These are phyloP conservation scores for Saksenaea oblongispora DNA, from an alignment of 371 early-diverging fungal species.

Conservation along the genomic window DNA sequence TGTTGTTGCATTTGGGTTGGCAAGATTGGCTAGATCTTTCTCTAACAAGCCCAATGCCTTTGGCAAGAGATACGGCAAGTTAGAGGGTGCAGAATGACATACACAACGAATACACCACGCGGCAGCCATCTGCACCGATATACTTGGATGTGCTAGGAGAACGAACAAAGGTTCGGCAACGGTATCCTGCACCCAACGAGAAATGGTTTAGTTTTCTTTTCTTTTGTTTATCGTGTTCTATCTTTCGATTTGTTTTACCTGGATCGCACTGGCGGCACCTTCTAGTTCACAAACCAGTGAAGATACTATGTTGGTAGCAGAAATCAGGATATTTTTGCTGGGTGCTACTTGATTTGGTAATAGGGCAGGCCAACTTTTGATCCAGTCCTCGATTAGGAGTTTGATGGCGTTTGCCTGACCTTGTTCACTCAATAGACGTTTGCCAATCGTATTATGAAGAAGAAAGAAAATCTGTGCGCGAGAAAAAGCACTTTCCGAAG, in stretches of 20 bases:
- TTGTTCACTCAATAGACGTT: slow-evolving; percentile 72
- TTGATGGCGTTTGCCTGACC: slow-evolving; percentile 77
- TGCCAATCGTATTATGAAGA: slow-evolving; percentile 76
- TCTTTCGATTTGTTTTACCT: slow-evolving; percentile 41
- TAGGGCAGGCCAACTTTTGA: slow-evolving; percentile 71
- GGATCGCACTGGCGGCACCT: slow-evolving; percentile 70
- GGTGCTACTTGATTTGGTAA: slow-evolving; percentile 65
- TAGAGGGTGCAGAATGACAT: slow-evolving; percentile 66
- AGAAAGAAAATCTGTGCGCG: slow-evolving; percentile 72
- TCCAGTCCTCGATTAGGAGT: slow-evolving; percentile 64
- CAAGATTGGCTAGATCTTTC: slow-evolving; percentile 54
- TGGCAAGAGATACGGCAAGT: slow-evolving; percentile 63
- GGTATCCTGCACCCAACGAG: slow-evolving; percentile 44
- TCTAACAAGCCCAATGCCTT: slow-evolving; percentile 61
- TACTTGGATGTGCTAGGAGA: slow-evolving; percentile 69
- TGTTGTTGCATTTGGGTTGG: slow-evolving; percentile 41
- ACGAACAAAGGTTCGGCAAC: slow-evolving; percentile 65
- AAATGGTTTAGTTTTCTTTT: not conserved
- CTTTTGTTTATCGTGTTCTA: not conserved
- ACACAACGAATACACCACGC: slow-evolving; percentile 75
- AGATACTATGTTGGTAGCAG: slow-evolving; percentile 74
- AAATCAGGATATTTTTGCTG: slow-evolving; percentile 60
- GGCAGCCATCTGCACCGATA: slow-evolving; percentile 75
- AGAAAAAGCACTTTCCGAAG: slow-evolving; percentile 63
- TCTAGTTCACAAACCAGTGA: slow-evolving; percentile 78